Percentiles rank a stretch among this genome's conserved stretches.
Conservation (phyloP, 495 filamentous ascomycete genomes). For the Penicillium maclennaniae region DNA sequence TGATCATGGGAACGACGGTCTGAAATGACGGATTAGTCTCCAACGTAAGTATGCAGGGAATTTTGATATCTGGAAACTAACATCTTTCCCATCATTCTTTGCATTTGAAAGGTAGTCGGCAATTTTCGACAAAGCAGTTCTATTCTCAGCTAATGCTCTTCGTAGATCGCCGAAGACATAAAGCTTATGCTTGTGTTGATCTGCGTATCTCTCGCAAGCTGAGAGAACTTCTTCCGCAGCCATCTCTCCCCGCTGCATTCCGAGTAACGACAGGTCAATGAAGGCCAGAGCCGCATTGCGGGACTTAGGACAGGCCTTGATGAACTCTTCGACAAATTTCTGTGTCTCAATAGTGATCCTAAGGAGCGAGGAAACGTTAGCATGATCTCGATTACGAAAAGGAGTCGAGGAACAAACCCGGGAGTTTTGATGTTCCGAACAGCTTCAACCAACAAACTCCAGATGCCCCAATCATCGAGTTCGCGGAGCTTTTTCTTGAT, state of each 20-base stretch:
- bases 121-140: slow-evolving; percentile 33
- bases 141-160: slow-evolving; percentile 36
- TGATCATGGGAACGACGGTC: slow-evolving; percentile 43
- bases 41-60: background rate
- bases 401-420: slow-evolving; percentile 27
- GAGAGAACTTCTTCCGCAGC: slow-evolving; percentile 35
- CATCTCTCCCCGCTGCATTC: slow-evolving; percentile 27
- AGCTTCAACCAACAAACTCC: slow-evolving; percentile 41
- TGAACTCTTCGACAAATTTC: slow-evolving; percentile 34
- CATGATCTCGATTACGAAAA: background rate
- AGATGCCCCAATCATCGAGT: slow-evolving; percentile 56
- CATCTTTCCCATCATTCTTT: slow-evolving; percentile 27
- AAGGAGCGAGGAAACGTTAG: slow-evolving; percentile 11
- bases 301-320: slow-evolving; percentile 36
- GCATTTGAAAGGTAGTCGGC: slow-evolving; percentile 29
- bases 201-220: slow-evolving; percentile 47
- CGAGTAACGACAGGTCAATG: slow-evolving; percentile 26
- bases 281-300: slow-evolving; percentile 48
- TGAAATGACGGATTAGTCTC: slow-evolving; percentile 4
- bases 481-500: slow-evolving; percentile 36
- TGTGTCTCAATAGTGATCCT: slow-evolving; percentile 32
- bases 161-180: slow-evolving; percentile 54
- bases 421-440: slow-evolving; percentile 26
- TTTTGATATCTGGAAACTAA: slow-evolving; percentile 16
- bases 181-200: slow-evolving; percentile 45